Conservation (phyloP, 306 rosid genomes). For the Vicia sativa region DNA sequence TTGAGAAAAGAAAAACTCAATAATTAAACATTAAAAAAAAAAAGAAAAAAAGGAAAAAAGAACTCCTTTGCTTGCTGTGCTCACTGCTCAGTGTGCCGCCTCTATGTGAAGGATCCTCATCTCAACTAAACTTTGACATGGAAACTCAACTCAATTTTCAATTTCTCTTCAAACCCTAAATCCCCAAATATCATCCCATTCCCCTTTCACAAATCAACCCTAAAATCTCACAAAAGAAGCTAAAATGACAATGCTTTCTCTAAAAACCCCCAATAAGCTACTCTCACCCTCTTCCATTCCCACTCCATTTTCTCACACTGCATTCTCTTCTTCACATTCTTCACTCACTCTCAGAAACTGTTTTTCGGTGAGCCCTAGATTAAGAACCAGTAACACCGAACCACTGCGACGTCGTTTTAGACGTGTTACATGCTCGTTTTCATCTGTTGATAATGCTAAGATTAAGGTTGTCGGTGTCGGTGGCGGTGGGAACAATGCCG, state of each 20-base stretch:
- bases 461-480: constrained; percentile 96
- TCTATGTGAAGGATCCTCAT: no score
- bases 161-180: constrained; percentile 42
- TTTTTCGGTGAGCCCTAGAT: constrained; percentile 41
- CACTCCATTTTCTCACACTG: no score
- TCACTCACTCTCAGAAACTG: neutral
- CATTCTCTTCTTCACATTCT: no score
- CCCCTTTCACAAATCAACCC: neutral
- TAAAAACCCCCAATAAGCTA: constrained; percentile 43
- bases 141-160: neutral
- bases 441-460: constrained; percentile 68
- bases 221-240: neutral
- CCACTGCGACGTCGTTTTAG: constrained; percentile 41
- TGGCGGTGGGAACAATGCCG: constrained; percentile 95
- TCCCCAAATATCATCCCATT: neutral
- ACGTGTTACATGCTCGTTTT: constrained; percentile 56
- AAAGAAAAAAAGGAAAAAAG: no score
- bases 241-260: constrained; percentile 57
- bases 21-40: no score
- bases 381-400: constrained; percentile 22
- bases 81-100: no score
- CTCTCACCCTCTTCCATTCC: no score
- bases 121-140: neutral
- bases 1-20: no score
- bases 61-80: no score